Evolutionary conservation across 805 yeast species (phyloP).

Genomic region (Zygosaccharomyces bisporus): DNA sequence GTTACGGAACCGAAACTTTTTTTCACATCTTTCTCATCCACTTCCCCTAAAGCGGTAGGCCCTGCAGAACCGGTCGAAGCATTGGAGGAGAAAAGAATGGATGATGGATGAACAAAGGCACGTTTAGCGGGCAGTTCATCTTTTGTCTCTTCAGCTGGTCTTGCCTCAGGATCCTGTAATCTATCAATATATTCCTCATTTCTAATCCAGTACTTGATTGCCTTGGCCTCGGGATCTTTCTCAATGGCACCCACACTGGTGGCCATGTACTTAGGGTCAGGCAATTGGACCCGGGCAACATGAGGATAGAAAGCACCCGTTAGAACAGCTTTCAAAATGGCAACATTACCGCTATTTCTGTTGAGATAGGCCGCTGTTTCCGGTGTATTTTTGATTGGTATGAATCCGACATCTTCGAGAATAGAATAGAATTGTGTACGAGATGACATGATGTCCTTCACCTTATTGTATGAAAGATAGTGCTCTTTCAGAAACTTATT

Average conservation of each 20-base stretch:
- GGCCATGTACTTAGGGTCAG: conserved; percentile 70
- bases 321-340: conserved; percentile 60
- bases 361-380: conserved; percentile 40
- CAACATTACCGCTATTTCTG: conserved; percentile 47
- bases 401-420: conserved; percentile 74
- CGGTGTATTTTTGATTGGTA: conserved; percentile 50
- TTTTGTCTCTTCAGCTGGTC: neutral
- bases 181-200: conserved; percentile 50
- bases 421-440: conserved; percentile 64
- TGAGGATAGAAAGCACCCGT: conserved; percentile 84
- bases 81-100: conserved; percentile 58
- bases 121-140: conserved; percentile 53
- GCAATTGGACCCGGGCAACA: conserved; percentile 73
- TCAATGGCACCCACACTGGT: conserved; percentile 78
- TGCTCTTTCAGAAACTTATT: conserved; percentile 53
- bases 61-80: conserved; percentile 28
- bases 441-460: conserved; percentile 70
- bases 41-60: conserved; percentile 22
- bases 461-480: conserved; percentile 54
- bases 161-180: conserved; percentile 17
- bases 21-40: conserved; percentile 17
- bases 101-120: conserved; percentile 84
- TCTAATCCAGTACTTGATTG: conserved; percentile 68
- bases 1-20: conserved; percentile 35
- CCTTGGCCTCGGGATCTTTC: conserved; percentile 75